These are phyloP conservation scores for Coemansia sp. DNA, from an alignment of 192 early-diverging fungal species.

Conservation along the genomic window DNA sequence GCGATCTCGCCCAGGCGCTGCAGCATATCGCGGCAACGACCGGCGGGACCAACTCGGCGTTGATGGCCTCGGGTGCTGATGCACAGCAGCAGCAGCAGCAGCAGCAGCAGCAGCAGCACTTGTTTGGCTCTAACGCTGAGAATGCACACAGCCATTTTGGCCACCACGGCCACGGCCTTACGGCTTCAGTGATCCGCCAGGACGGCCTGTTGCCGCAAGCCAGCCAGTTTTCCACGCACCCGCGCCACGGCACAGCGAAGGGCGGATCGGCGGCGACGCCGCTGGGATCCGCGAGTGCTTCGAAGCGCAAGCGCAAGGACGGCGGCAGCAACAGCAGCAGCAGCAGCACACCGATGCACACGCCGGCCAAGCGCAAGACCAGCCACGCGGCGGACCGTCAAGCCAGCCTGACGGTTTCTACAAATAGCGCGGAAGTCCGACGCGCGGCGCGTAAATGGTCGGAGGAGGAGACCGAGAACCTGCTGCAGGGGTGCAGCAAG, in stretches of 20 bases:
- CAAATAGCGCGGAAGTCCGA: constrained; percentile 19
- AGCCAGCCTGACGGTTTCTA: not conserved
- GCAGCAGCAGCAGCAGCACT: constrained; percentile 6
- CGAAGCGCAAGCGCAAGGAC: constrained; percentile 45
- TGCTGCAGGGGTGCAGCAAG: constrained; percentile 45
- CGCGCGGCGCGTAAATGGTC: constrained; percentile 54
- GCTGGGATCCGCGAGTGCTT: not conserved
- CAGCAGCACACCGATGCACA: not conserved
- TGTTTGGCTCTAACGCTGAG: not conserved
- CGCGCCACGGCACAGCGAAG: not conserved
- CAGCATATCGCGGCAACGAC: constrained; percentile 46
- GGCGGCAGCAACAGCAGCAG: constrained; percentile 3
- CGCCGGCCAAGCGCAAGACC: constrained; percentile 33
- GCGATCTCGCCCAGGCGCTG: constrained; percentile 47
- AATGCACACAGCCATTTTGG: not conserved
- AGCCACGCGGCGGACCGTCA: constrained; percentile 21
- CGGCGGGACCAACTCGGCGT: constrained; percentile 10
- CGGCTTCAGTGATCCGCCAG: constrained; percentile 16
- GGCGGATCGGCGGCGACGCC: not conserved
- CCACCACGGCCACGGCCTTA: not conserved
- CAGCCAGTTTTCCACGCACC: constrained; percentile 1
- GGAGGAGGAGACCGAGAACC: constrained; percentile 46
- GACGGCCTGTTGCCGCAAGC: constrained; percentile 21
- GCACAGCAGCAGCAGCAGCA: not conserved
- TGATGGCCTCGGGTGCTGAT: not conserved